Base-by-base conservation (phyloP, 345 rosid species). In the Sisymbrium irio region DNA sequence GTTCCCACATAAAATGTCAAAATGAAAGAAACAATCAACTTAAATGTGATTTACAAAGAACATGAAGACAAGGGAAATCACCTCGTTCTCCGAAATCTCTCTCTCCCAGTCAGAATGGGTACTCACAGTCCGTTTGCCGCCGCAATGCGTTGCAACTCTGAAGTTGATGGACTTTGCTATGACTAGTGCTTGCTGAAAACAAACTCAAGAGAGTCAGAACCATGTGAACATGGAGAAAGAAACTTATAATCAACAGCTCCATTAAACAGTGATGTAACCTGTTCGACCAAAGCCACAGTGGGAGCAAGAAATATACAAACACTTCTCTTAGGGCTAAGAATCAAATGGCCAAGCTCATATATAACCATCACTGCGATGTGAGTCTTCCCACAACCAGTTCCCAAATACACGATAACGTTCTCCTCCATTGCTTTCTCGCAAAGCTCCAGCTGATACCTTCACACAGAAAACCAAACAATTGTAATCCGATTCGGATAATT, bases 371-470 rank as follows among this genome's bases (percentile, higher is more conserved):
- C 94, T 6, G 96, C 95, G 51, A 94, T 91, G 77, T 91, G 98
- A 10, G 98, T 94, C 83, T 94, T 94, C 69, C 98, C 98, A 75
- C 89, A 85, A 55, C 98, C 98, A 10, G 98, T 94, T 73, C 82
- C 97, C 78, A 94, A 50, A 77, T 83, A 91, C 14, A 94, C 96
- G 49, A 94, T 88, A 54, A 87, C 71, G 64, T 93, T 91, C 85
- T 87, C 96, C 73, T 87, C 86, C 82, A 79, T 5, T 15, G 98
- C 98, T 80, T 85, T 89, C 85, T 88, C 60, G 80, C 91, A 94
- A 50, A 93, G 73, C 54, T 93, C 97, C 83, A 93, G 55, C 72
- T 94, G 98, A 84, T 94, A 94, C 80, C 98, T 93, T 63, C 47
- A 68, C 1, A 42, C 57, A 67, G 7, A 12, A 72, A 63, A 47